Evolutionary conservation across 495 filamentous ascomycete species (phyloP).

Genomic region (Melanomma pulvis-pyrius): DNA sequence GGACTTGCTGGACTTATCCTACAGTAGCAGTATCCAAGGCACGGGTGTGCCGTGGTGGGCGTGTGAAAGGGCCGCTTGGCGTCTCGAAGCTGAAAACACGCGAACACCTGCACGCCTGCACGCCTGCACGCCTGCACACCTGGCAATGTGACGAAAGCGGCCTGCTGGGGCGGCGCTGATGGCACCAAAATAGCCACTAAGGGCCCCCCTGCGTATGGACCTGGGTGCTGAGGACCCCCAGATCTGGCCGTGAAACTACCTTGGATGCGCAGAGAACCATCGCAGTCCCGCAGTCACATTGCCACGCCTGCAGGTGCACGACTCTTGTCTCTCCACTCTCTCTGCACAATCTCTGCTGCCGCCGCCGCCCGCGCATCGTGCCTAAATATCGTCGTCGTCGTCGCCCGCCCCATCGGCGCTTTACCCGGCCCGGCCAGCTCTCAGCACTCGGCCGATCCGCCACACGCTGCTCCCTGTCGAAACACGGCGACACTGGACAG

Average conservation of each 20-base stretch:
- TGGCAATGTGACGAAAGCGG: too few species aligned
- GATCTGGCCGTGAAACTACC: slow-evolving; percentile 6
- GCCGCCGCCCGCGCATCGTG: background rate
- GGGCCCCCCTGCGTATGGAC: background rate
- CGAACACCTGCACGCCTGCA: background rate
- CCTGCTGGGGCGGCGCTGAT: background rate
- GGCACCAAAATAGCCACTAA: background rate
- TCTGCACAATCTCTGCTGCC: background rate
- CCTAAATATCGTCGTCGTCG: background rate
- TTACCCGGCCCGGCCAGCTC: background rate
- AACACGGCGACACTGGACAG: slow-evolving; percentile 4
- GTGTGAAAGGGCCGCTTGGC: background rate
- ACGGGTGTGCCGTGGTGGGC: background rate
- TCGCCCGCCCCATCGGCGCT: slow-evolving; percentile 5
- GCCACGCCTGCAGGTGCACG: background rate
- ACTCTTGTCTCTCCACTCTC: background rate
- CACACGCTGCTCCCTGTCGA: slow-evolving; percentile 11
- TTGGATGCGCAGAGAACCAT: background rate
- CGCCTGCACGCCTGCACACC: background rate
- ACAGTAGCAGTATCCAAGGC: too few species aligned
- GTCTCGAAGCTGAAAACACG: background rate
- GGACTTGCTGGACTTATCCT: background rate
- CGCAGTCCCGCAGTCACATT: background rate
- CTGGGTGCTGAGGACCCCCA: background rate
- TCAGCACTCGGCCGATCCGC: slow-evolving; percentile 3